A percentile compares a stretch with the other conserved stretches of the same genome.
Evolutionary conservation across 192 early-diverging fungal genomes (phyloP).

Genomic region (Mortierella claussenii): DNA sequence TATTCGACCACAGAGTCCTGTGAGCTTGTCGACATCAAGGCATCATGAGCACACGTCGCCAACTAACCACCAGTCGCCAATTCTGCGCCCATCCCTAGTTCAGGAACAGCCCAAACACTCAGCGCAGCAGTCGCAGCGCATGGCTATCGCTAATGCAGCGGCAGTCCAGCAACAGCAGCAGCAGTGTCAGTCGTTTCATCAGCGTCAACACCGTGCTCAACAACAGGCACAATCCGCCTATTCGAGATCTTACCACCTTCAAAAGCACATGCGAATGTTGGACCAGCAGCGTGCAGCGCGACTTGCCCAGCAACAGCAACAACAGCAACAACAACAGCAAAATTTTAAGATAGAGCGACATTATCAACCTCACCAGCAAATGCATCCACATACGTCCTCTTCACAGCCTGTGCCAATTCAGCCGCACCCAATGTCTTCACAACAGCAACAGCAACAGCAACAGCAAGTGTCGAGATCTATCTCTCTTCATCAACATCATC

Average conservation of each 20-base stretch:
- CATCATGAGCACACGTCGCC: too few species aligned
- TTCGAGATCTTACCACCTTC: slow-evolving; percentile 39
- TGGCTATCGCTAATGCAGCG: neutral
- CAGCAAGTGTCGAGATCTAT: neutral
- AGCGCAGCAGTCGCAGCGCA: slow-evolving; percentile 3
- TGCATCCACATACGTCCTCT: slow-evolving; percentile 14
- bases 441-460: slow-evolving; percentile 13
- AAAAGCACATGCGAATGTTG: slow-evolving; percentile 45
- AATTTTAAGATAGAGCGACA: slow-evolving; percentile 24
- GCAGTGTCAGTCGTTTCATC: slow-evolving; percentile 32
- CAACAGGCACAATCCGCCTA: slow-evolving; percentile 36
- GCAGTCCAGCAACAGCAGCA: slow-evolving; percentile 18
- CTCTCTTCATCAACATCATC: slow-evolving; percentile 12
- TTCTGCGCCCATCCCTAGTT: neutral
- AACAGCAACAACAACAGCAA: slow-evolving; percentile 30
- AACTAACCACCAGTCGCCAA: neutral
- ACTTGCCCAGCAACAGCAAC: too few species aligned
- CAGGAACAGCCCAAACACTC: neutral
- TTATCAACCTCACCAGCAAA: slow-evolving; percentile 45
- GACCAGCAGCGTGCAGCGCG: slow-evolving; percentile 32
- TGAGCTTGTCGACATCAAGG: too few species aligned
- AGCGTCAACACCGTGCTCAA: slow-evolving; percentile 32
- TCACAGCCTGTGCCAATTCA: neutral
- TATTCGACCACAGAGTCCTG: slow-evolving; percentile 3
- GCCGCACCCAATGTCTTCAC: neutral